Evolutionary conservation across 1,139 yeast species (phyloP).

Genomic region (Magnusiomyces suaveolens): DNA sequence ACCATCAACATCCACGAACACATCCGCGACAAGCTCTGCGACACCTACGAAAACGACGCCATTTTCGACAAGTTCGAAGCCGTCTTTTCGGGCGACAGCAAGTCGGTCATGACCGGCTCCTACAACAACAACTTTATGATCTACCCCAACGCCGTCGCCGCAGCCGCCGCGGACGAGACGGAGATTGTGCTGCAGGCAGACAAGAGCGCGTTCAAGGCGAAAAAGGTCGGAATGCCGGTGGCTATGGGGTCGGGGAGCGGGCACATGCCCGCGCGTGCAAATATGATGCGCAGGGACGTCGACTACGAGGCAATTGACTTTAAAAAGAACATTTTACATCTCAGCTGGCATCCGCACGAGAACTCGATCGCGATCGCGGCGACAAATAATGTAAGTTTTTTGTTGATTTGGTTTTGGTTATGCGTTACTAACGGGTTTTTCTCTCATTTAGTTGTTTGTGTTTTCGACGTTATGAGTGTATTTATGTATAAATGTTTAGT

Average conservation of each 20-base stretch:
- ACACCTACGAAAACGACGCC: constrained; percentile 96
- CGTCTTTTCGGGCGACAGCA: constrained; percentile 87
- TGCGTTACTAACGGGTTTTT: constrained; percentile 37
- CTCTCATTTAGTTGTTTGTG: constrained; percentile 29
- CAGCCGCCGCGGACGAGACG: constrained; percentile 46
- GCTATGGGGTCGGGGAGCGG: constrained; percentile 21
- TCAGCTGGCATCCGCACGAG: constrained; percentile 98
- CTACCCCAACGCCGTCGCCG: constrained; percentile 64
- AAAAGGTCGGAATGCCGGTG: constrained; percentile 43
- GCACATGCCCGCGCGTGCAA: constrained; percentile 19
- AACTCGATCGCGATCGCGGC: constrained; percentile 97
- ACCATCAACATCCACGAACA: constrained; percentile 95
- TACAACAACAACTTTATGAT: constrained; percentile 96
- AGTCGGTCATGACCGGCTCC: constrained; percentile 92
- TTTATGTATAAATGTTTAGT: neutral
- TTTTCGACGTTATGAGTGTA: constrained; percentile 30
- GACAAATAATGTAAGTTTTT: constrained; percentile 70
- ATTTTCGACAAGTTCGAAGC: constrained; percentile 98
- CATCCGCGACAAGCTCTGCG: constrained; percentile 85
- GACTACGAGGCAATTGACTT: constrained; percentile 86
- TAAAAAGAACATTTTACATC: constrained; percentile 86
- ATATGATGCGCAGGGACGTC: constrained; percentile 35
- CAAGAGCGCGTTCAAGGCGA: constrained; percentile 86
- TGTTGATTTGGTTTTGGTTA: constrained; percentile 19
- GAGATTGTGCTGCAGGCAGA: constrained; percentile 94